Evolutionary conservation across 1,139 yeast genomes (phyloP).

Genomic region (Candida tetrigidarum): DNA sequence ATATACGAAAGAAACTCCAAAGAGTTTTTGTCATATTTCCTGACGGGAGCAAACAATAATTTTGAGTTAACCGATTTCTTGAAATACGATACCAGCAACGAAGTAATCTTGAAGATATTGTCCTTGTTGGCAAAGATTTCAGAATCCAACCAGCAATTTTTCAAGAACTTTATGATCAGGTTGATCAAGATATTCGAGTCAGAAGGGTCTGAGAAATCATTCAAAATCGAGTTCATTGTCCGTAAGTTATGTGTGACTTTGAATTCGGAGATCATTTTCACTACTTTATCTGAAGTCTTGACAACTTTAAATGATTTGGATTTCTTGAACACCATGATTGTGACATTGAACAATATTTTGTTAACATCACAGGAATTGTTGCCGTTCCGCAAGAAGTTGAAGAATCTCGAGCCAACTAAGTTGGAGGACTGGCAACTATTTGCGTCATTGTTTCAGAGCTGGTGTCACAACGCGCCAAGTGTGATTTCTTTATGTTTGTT

Average conservation of each 20-base stretch:
- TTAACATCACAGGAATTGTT: slow-evolving; percentile 87
- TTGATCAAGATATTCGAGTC: slow-evolving; percentile 67
- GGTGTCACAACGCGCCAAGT: slow-evolving; percentile 94
- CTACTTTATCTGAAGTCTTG: slow-evolving; percentile 78
- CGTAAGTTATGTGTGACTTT: slow-evolving; percentile 83
- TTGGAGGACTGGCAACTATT: slow-evolving; percentile 74
- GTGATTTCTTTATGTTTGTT: slow-evolving; percentile 83
- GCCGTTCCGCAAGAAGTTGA: slow-evolving; percentile 69
- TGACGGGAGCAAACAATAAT: slow-evolving; percentile 36
- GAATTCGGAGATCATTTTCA: slow-evolving; percentile 82
- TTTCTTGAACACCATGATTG: slow-evolving; percentile 82
- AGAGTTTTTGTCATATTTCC: slow-evolving; percentile 53
- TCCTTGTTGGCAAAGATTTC: slow-evolving; percentile 82
- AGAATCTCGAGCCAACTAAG: slow-evolving; percentile 46
- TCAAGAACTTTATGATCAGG: slow-evolving; percentile 75
- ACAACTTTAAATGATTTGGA: slow-evolving; percentile 66
- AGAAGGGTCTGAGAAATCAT: slow-evolving; percentile 39
- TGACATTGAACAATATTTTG: slow-evolving; percentile 83
- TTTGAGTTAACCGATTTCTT: slow-evolving; percentile 76
- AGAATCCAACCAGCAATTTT: slow-evolving; percentile 78
- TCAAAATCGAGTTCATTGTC: slow-evolving; percentile 80
- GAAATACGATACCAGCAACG: slow-evolving; percentile 86
- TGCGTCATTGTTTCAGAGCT: slow-evolving; percentile 78
- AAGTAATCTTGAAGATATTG: slow-evolving; percentile 78
- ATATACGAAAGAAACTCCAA: slow-evolving; percentile 76